Evolutionary conservation across 345 rosid species (phyloP).

Genomic region (Heritiera fomes): DNA sequence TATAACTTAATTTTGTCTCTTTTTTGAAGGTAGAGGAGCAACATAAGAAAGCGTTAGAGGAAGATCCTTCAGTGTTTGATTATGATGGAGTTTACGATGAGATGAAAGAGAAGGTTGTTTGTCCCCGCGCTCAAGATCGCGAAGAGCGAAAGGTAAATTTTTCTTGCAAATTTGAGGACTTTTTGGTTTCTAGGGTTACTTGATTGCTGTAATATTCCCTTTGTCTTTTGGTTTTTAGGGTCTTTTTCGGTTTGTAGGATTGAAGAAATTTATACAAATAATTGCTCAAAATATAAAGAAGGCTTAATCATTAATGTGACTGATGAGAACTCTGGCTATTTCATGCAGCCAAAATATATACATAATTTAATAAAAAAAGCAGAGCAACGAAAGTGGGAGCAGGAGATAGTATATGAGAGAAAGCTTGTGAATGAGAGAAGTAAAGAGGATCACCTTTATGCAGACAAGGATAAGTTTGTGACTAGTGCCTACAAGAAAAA

Average conservation of each 20-base stretch:
- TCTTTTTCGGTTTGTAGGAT: too few species aligned
- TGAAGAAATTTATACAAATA: not conserved
- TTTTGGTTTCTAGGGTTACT: not conserved
- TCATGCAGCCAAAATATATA: constrained; percentile 76
- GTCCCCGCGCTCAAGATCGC: constrained; percentile 55
- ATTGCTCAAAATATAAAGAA: not conserved
- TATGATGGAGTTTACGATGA: constrained; percentile 85
- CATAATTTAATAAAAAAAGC: constrained; percentile 64
- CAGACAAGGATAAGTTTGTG: constrained; percentile 81
- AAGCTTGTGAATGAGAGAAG: constrained; percentile 86
- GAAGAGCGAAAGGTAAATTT: constrained; percentile 65
- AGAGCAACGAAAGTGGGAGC: constrained; percentile 65
- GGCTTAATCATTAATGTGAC: not conserved
- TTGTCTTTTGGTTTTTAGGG: not conserved
- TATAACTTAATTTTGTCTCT: not conserved
- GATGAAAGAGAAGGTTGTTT: constrained; percentile 63
- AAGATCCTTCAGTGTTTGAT: constrained; percentile 77
- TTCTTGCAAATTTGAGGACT: not conserved
- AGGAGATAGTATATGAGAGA: constrained; percentile 73
- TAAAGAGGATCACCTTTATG: constrained; percentile 80
- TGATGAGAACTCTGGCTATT: constrained; percentile 17
- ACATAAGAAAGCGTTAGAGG: constrained; percentile 81
- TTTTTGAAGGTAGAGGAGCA: constrained; percentile 74
- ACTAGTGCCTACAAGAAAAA: constrained; percentile 78
- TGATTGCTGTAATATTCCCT: not conserved